Base-by-base conservation (phyloP, 352 stramenopile species). In the Phytophthora ramorum region DNA sequence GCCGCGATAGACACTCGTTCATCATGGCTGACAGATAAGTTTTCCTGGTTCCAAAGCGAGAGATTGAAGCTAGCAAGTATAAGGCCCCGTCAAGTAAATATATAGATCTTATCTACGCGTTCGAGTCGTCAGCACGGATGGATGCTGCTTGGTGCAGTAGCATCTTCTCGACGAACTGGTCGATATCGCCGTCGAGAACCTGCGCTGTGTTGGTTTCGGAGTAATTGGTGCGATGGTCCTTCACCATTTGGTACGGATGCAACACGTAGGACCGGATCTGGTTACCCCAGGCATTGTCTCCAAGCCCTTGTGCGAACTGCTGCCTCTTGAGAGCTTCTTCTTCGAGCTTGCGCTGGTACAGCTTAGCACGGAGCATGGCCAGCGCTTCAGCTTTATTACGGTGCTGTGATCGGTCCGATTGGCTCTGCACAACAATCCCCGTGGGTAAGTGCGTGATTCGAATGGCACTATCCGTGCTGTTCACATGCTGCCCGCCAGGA, bases 171-270 rank as follows among this genome's bases (percentile, higher is more conserved):
- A 94, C 92, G 45, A 94, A 92, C 14, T 65, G 62, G 38, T 96
- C 83, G 19, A 97, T 79, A 45, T 97, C 79, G 20, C 96, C 96
- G 65, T 98, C 91, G 14, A 99, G 74, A 58, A 99, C 93, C 19
- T 80, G 83, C 38, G 93, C 62, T 0, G 89, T 83, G 73, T 98
- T 85, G 10, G 73, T 87, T 48, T 89, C 93, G n/a, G 97, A 88
- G 71, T 91, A 91, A 20, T 96, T 95, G 2, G 90, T 98, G 46
- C 94, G 81, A 70, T 97, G 86, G 69, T 99, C 96, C 63, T 99
- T 99, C 37, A 99, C 94, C 75, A 99, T 88, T 71, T 98, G 98
- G 83, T 99, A 99, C 14, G 97, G 97, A 66, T 99, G 96, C 70
- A 99, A 71, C 50, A 97, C 84, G 74, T 99, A 99, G 75, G 98